Base-by-base conservation (phyloP, 495 filamentous ascomycete genomes). In the Xylaria curta region DNA sequence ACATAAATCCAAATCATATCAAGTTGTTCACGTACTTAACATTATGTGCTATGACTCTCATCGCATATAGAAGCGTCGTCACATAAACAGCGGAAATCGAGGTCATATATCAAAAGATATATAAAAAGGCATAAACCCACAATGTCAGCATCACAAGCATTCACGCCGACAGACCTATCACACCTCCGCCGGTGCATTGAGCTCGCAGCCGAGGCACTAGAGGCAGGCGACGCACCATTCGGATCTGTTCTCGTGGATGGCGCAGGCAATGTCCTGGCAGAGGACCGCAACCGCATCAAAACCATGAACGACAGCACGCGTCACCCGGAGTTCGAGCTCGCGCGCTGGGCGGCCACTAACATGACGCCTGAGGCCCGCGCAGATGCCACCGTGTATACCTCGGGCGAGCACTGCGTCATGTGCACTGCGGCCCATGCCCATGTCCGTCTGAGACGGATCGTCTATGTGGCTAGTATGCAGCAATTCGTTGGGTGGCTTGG, bases 381-480 rank as follows among this genome's bases (percentile, higher is more conserved):
- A 1, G 33, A 69, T 2, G 64, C 78, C 13, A 78, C 76, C 0
- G 71, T 81, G 46, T 82, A 82, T 54, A 81, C 80, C 1, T 81
- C 80, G 21, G 78, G 79, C 64, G 80, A 82, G 62, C 80, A 82
- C 67, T 82, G 80, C 69, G 73, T 75, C 10, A 82, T 81, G 80
- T 82, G 79, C 68, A 28, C 80, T 12, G 69, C 73, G n/a, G 74
- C 75, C 6, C 80, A 82, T 60, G 80, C 76, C 2, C 73, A 68
- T 62, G 77, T 72, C 21, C 75, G 79, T 0, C 21, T 82, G 40
- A 78, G 78, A 1, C 60, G 72, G n/a, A 78, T 82, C 31, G 78
- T 82, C 4, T 82, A 76, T 51, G 65, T 67, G 17, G 61, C 71
- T 4, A 72, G 64, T 5, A 21, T 59, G 8, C 44, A 42, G 26